phyloP scores from a whole-genome alignment of 768 basidiomycete species.

The Xerocomus potaroensis region DNA sequence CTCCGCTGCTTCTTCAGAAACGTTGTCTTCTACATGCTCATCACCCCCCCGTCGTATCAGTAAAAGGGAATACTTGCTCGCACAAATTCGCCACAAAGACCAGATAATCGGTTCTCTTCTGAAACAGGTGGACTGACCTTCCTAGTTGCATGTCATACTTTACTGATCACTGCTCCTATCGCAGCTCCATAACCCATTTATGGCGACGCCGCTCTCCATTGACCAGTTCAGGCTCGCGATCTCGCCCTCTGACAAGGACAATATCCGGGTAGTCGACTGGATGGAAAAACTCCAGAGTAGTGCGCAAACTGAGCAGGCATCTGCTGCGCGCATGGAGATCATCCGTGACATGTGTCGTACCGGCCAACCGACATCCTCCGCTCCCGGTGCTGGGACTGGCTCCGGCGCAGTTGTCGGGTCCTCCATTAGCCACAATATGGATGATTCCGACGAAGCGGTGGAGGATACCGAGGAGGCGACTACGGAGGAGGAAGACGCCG shows the following conservation, averaged over 20 bases:
- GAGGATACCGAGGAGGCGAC: slow-evolving; percentile 29
- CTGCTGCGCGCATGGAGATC: slow-evolving; percentile 24
- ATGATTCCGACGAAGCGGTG: slow-evolving; percentile 39
- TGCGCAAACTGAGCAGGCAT: slow-evolving; percentile 45
- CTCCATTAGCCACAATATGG: slow-evolving; percentile 1
- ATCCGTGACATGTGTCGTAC: slow-evolving; percentile 33
- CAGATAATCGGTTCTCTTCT: slow-evolving; percentile 79
- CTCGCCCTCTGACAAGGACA: slow-evolving; percentile 67
- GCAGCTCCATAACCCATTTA: slow-evolving; percentile 69
- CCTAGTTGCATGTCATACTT: background rate
- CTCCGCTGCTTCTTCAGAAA: slow-evolving; percentile 33
- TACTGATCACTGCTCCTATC: background rate
- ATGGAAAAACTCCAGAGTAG: slow-evolving; percentile 65
- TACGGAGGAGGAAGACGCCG: slow-evolving; percentile 38
- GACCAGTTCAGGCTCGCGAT: slow-evolving; percentile 77
- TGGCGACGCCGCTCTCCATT: slow-evolving; percentile 74
- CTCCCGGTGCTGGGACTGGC: background rate
- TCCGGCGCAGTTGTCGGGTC: background rate
- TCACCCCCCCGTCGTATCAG: slow-evolving; percentile 39
- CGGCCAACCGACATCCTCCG: slow-evolving; percentile 1
- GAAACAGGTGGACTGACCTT: slow-evolving; percentile 55
- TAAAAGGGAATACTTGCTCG: slow-evolving; percentile 82
- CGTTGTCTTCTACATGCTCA: slow-evolving; percentile 34
- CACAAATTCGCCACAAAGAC: slow-evolving; percentile 86
- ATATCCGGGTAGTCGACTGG: slow-evolving; percentile 69